Base-by-base conservation (phyloP, 495 filamentous ascomycete genomes). In the Podospora australis region DNA sequence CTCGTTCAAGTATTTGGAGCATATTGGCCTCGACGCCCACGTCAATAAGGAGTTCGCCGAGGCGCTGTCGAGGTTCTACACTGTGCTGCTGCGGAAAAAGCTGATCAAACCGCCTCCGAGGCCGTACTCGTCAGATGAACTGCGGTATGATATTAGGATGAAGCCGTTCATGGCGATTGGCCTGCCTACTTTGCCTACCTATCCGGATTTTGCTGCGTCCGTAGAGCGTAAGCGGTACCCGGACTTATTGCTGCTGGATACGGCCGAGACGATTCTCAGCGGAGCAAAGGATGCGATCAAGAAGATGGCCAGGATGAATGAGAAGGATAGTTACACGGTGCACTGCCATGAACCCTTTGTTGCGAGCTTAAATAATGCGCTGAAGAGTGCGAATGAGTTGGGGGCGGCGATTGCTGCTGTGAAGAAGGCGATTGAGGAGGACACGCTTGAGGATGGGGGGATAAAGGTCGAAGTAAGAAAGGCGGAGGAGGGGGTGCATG, bases 121-220 rank as follows among this genome's bases (percentile, higher is more conserved):
- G 1, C 86, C 87, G 0, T 95, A 92, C 63, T 78, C 81, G 39
- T 78, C 71, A 22, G 79, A 88, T 49, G 62, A 62, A 25, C 67
- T 91, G 21, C 81, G 90, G 5, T 95, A 95, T 64, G 82, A 92
- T 52, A 67, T 95, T 2, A 84, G 92, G 28, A 92, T 96, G 89
- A 91, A 88, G 57, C 88, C 89, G 0, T 96, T 95, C 50, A 68
- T 82, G 6, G 58, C 68, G 4, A 79, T 96, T 32, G 72, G 74
- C 17, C 65, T 88, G 7, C 88, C 89, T 0, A 79, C 83, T 50
- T 67, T 90, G n/a, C 79, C 84, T 0, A 69, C 80, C 0, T n/a
- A n/a, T n/a, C n/a, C n/a, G n/a, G n/a, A n/a, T n/a, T n/a, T n/a
- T n/a, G n/a, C n/a, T n/a, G n/a, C n/a, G n/a, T n/a, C n/a, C n/a